Evolutionary conservation across 169 alveolate genomes (phyloP).

Genomic region (Toxoplasma gondii): DNA sequence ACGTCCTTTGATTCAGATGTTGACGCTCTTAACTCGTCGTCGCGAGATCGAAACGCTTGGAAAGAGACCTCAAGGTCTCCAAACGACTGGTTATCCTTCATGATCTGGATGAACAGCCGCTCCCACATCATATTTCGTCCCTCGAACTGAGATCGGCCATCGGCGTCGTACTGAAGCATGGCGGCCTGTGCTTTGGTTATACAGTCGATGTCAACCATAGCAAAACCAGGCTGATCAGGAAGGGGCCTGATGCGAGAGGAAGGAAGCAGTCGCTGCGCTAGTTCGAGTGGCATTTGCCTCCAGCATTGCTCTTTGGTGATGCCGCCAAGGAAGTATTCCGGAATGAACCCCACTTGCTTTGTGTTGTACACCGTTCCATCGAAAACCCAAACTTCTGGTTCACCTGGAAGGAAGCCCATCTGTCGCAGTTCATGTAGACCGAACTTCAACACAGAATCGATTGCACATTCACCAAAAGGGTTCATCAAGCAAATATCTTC

Average conservation of each 20-base stretch:
- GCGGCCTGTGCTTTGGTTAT: constrained; percentile 74
- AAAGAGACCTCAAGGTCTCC: constrained; percentile 73
- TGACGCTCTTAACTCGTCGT: constrained; percentile 77
- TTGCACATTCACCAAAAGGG: constrained; percentile 77
- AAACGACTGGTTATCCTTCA: constrained; percentile 74
- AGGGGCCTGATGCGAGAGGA: constrained; percentile 58
- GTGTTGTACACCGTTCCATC: constrained; percentile 77
- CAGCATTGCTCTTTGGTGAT: constrained; percentile 71
- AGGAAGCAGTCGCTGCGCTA: constrained; percentile 69
- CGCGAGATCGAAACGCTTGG: constrained; percentile 78
- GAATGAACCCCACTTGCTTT: constrained; percentile 76
- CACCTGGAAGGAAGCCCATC: constrained; percentile 63
- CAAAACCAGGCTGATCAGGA: constrained; percentile 70
- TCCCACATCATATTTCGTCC: constrained; percentile 78
- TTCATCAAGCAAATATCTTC: constrained; percentile 75
- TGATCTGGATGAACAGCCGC: constrained; percentile 71
- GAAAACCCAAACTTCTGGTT: constrained; percentile 77
- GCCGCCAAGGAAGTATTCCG: constrained; percentile 77
- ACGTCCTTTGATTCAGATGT: constrained; percentile 77
- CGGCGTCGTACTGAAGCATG: constrained; percentile 74
- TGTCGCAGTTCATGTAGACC: constrained; percentile 73
- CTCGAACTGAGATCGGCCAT: constrained; percentile 71
- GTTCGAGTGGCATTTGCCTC: constrained; percentile 73
- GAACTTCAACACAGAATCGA: constrained; percentile 71
- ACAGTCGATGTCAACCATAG: constrained; percentile 75